These are phyloP conservation scores for Gleditsia sinensis DNA, from an alignment of 306 rosid genomes.

Conservation along the genomic window DNA sequence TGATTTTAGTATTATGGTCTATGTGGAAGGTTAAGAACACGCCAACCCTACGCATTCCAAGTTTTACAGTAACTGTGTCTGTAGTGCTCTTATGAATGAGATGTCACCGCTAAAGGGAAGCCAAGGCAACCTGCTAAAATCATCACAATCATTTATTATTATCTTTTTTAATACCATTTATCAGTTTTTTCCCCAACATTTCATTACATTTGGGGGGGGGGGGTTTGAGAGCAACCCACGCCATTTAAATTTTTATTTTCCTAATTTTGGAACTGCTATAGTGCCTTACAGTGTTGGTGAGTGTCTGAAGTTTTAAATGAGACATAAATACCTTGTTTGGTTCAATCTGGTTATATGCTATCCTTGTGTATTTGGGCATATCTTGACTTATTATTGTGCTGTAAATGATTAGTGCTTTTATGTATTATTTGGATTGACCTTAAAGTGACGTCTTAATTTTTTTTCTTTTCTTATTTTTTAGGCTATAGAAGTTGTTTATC, in stretches of 20 bases:
- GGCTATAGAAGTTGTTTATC: conserved; percentile 95
- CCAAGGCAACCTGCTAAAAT: conserved; percentile 11
- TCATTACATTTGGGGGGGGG: background rate
- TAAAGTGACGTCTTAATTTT: background rate
- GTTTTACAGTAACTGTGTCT: background rate
- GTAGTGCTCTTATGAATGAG: background rate
- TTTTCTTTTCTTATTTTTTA: conserved; percentile 28
- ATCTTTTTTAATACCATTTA: background rate
- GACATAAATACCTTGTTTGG: background rate
- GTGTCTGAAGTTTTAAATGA: background rate
- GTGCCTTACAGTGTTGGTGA: background rate
- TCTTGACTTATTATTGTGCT: conserved; percentile 10
- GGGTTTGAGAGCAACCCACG: background rate
- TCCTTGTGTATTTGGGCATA: conserved; percentile 11
- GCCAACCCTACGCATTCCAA: background rate
- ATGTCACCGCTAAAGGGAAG: background rate
- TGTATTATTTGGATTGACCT: background rate
- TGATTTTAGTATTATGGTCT: background rate
- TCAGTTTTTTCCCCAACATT: background rate
- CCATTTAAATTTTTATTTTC: background rate
- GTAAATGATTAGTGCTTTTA: conserved; percentile 18
- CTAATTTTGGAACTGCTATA: background rate
- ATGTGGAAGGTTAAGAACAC: conserved; percentile 5
- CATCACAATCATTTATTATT: background rate
- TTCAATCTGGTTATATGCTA: background rate